Conservation (phyloP, 768 basidiomycete species). For the Naganishia randhawae region DNA sequence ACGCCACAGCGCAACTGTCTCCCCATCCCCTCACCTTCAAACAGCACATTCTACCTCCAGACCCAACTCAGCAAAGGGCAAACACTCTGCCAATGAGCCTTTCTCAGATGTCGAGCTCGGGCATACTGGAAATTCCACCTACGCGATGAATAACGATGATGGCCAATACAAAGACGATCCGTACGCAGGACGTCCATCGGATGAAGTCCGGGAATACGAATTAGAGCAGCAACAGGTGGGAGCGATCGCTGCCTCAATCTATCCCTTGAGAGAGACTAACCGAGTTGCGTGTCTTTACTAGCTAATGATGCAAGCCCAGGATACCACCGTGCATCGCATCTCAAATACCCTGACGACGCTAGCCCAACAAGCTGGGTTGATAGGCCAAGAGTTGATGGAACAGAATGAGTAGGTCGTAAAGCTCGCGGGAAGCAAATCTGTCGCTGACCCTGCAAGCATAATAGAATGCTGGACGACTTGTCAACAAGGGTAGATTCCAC, state of each 20-base stretch:
- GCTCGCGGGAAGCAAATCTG: background rate
- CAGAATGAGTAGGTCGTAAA: slow-evolving; percentile 75
- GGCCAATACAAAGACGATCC: slow-evolving; percentile 33
- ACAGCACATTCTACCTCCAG: background rate
- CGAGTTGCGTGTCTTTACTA: too few relatives aligned
- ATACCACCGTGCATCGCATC: slow-evolving; percentile 80
- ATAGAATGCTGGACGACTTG: slow-evolving; percentile 75
- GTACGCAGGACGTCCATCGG: slow-evolving; percentile 5
- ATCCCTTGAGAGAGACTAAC: too few relatives aligned
- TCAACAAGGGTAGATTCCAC: slow-evolving; percentile 69
- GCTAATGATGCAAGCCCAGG: slow-evolving; percentile 85
- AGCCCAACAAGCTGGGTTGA: slow-evolving; percentile 84
- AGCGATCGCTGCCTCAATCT: background rate
- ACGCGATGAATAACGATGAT: slow-evolving; percentile 26
- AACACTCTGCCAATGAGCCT: slow-evolving; percentile 17
- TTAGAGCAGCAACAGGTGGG: slow-evolving; percentile 25
- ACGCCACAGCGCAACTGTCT: background rate
- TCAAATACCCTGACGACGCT: slow-evolving; percentile 78
- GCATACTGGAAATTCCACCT: slow-evolving; percentile 26
- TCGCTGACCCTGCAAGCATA: background rate
- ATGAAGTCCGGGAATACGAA: slow-evolving; percentile 23
- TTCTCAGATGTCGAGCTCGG: slow-evolving; percentile 22
- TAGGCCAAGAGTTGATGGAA: slow-evolving; percentile 86
- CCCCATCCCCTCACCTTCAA: background rate
- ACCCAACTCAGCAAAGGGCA: background rate